phyloP scores from a whole-genome alignment of 306 rosid species.

The Rubus parviflorus region DNA sequence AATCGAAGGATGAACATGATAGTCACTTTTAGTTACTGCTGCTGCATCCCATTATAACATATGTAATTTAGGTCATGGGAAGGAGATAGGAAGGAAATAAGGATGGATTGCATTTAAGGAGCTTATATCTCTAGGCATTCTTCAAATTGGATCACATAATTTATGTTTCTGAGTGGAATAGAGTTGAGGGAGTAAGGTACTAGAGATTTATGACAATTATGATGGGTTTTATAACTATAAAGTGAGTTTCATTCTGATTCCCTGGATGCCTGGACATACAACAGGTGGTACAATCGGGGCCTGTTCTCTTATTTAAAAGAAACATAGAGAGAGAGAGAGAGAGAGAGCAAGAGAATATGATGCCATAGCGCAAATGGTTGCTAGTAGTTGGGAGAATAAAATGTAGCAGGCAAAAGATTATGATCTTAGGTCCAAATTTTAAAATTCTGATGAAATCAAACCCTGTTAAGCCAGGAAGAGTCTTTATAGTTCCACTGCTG shows the following conservation, averaged over 20 bases:
- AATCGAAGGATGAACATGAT: background rate
- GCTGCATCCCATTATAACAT: constrained; percentile 5
- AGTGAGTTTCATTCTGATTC: background rate
- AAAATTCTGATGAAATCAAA: background rate
- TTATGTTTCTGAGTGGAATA: background rate
- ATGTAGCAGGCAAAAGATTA: background rate
- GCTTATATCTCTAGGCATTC: background rate
- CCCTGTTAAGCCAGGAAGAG: background rate
- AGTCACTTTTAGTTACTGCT: background rate
- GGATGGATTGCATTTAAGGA: background rate
- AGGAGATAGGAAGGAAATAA: constrained; percentile 6
- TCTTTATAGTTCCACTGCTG: background rate
- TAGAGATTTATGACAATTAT: background rate
- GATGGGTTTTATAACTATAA: background rate
- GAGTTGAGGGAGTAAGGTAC: background rate
- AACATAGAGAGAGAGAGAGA: background rate
- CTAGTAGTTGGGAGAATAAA: background rate
- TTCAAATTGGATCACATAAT: background rate
- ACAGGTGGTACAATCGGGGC: background rate
- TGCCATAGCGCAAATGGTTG: background rate
- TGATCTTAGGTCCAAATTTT: background rate
- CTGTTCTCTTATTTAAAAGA: background rate
- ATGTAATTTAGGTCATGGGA: background rate
- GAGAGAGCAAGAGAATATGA: background rate
- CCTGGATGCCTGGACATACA: background rate